These are phyloP conservation scores for Boletus smithii DNA, from an alignment of 1,284 basidiomycete genomes.

Conservation along the genomic window DNA sequence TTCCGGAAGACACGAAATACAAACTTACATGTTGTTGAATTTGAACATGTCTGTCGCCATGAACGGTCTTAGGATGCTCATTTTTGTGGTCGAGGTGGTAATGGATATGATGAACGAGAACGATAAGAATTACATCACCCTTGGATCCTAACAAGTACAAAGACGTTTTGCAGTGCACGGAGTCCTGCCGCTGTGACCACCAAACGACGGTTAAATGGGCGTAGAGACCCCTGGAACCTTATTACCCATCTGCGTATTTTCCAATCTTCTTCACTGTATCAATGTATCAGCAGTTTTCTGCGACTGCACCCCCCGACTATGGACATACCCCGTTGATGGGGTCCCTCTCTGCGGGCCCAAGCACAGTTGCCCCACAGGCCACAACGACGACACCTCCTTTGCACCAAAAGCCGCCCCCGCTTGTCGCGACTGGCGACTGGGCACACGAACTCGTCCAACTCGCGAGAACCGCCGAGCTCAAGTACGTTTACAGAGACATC, in stretches of 20 bases:
- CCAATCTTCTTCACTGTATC: conserved; percentile 19
- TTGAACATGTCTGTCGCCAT: conserved; percentile 84
- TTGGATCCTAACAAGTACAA: conserved; percentile 33
- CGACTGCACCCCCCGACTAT: conserved; percentile 35
- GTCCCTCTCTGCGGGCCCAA: conserved; percentile 33
- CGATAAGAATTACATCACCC: not conserved
- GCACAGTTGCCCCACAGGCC: conserved; percentile 34
- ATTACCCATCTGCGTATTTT: conserved; percentile 26
- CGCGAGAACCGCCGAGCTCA: conserved; percentile 77
- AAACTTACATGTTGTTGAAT: conserved; percentile 81
- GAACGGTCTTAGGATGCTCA: conserved; percentile 84
- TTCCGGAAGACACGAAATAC: not conserved
- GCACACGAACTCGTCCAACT: conserved; percentile 77
- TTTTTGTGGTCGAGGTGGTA: conserved; percentile 28
- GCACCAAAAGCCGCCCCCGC: conserved; percentile 38
- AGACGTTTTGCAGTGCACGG: conserved; percentile 29
- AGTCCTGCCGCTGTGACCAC: conserved; percentile 15
- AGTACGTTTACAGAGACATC: conserved; percentile 42
- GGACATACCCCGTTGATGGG: conserved; percentile 33
- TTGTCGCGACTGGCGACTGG: conserved; percentile 77
- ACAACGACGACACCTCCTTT: conserved; percentile 25
- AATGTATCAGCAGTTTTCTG: conserved; percentile 39
- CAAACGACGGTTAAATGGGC: not conserved
- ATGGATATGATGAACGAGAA: too few species aligned
- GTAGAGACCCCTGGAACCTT: conserved; percentile 32